A percentile compares a stretch with the other conserved stretches of the same genome.
These are phyloP conservation scores for Fibroporia radiculosa DNA, from an alignment of 768 basidiomycete genomes.

Conservation along the genomic window DNA sequence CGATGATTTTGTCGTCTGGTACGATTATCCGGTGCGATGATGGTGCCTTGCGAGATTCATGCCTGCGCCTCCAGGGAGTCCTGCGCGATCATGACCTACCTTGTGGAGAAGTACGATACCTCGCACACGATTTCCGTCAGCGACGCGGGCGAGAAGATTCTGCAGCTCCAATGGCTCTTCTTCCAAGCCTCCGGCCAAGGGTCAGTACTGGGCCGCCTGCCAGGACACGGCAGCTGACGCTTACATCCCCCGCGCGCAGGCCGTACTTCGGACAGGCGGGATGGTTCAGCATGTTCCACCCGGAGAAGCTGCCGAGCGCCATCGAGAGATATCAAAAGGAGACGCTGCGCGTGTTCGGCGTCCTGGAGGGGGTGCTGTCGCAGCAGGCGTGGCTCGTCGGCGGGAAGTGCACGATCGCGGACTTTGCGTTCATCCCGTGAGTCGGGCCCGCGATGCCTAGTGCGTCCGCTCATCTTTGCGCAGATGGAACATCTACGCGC, in stretches of 20 bases:
- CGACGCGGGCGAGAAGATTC: slow-evolving; percentile 9
- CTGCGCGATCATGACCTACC: slow-evolving; percentile 35
- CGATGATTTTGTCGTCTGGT: slow-evolving; percentile 25
- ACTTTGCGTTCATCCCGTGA: slow-evolving; percentile 17
- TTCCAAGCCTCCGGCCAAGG: slow-evolving; percentile 28
- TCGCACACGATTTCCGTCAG: slow-evolving; percentile 26
- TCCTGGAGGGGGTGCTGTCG: slow-evolving; percentile 21
- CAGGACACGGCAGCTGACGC: not conserved
- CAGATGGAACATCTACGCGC: too few species aligned
- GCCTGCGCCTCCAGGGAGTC: slow-evolving; percentile 19
- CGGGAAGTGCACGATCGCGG: slow-evolving; percentile 20
- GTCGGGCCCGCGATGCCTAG: too few species aligned
- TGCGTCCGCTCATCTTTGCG: too few species aligned
- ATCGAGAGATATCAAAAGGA: slow-evolving; percentile 24
- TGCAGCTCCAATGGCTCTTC: slow-evolving; percentile 34
- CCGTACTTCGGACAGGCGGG: slow-evolving; percentile 20
- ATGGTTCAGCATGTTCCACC: slow-evolving; percentile 19
- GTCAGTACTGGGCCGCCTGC: slow-evolving; percentile 1
- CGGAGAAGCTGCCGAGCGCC: slow-evolving; percentile 22
- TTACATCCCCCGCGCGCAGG: not conserved
- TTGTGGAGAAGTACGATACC: slow-evolving; percentile 37
- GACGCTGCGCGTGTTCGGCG: slow-evolving; percentile 17
- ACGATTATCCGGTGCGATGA: not conserved
- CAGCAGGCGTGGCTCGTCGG: slow-evolving; percentile 22
- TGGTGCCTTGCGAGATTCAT: not conserved